Conservation (phyloP, 2,329 filamentous ascomycete species). For the Coniochaeta hoffmannii region DNA sequence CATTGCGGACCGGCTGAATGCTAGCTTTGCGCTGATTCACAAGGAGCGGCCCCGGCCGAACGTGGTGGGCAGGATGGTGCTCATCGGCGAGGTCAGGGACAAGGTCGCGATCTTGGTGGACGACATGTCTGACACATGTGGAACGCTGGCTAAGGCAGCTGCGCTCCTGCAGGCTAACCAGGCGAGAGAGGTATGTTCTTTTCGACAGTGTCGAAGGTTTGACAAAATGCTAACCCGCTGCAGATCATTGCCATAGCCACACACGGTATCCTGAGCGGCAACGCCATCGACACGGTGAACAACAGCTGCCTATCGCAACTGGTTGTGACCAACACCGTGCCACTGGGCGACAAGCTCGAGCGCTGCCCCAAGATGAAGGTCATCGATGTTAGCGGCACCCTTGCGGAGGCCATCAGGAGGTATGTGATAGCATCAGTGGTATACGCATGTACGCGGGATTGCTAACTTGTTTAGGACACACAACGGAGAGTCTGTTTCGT, state of each 20-base stretch:
- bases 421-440: too few relatives aligned
- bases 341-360: slow-evolving; percentile 65
- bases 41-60: slow-evolving; percentile 83
- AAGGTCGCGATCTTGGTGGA: slow-evolving; percentile 95
- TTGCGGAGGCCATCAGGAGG: slow-evolving; percentile 44
- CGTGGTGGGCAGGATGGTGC: slow-evolving; percentile 80
- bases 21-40: slow-evolving; percentile 90
- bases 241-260: slow-evolving; percentile 77
- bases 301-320: slow-evolving; percentile 67
- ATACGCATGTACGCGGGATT: too few relatives aligned
- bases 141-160: slow-evolving; percentile 65
- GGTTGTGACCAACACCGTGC: slow-evolving; percentile 84
- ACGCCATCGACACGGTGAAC: slow-evolving; percentile 81
- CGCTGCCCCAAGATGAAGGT: slow-evolving; percentile 69
- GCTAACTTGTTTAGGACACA: neutral
- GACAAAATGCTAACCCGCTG: neutral
- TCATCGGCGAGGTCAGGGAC: slow-evolving; percentile 89
- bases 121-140: slow-evolving; percentile 93
- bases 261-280: slow-evolving; percentile 83
- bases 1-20: slow-evolving; percentile 85
- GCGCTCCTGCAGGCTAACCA: slow-evolving; percentile 82
- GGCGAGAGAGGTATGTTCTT: slow-evolving; percentile 61
- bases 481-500: slow-evolving; percentile 1
- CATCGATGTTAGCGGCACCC: slow-evolving; percentile 83
- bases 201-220: neutral